Base-by-base conservation (phyloP, 2,329 filamentous ascomycete species). In the Paraphaeosphaeria sporulosa region DNA sequence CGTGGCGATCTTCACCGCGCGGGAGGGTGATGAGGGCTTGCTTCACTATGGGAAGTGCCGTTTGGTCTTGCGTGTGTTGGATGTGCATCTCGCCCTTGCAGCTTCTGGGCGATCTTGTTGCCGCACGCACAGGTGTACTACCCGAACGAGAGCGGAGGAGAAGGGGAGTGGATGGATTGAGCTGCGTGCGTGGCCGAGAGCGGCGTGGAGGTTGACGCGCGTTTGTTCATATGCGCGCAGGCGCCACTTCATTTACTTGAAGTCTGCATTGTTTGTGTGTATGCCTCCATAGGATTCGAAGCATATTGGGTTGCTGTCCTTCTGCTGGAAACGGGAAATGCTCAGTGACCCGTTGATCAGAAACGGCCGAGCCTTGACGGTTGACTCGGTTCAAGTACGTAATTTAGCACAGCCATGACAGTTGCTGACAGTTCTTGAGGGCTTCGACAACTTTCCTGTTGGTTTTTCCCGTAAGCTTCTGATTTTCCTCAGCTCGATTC, bases 131-230 rank as follows among this genome's bases (percentile, higher is more conserved):
- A 52, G 15, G 19, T 9, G 15, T 36, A 15, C 1, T 19, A 19
- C 9, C 48, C 2, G 21, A 38, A 50, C 13, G 13, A 17, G 30
- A 32, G 32, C n/a, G 10, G n/a, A 23, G 8, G 12, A 17, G 6
- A 3, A 8, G 4, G 34, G 17, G 7, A 23, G 15, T 2, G 38
- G 36, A 43, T 34, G 25, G 32, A 43, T 32, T 32, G 50, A 34
- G 50, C 19, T 19, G 7, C 8, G 9, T 42, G 34, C 34, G n/a
- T 43, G 36, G 36, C 51, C 38, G 38, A 54, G 38, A 21, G 25
- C 51, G 38, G 51, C 23, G n/a, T 46, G 40, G 30, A 47, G 30
- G 19, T 38, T 47, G 42, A 21, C 53, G 43, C 53, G 53, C 44
- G 53, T 38, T 10, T 48, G 43, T 30, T 47, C 21, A 40, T 48